phyloP scores from a whole-genome alignment of 495 filamentous ascomycete species.

The Aspergillus saccharolyticus region DNA sequence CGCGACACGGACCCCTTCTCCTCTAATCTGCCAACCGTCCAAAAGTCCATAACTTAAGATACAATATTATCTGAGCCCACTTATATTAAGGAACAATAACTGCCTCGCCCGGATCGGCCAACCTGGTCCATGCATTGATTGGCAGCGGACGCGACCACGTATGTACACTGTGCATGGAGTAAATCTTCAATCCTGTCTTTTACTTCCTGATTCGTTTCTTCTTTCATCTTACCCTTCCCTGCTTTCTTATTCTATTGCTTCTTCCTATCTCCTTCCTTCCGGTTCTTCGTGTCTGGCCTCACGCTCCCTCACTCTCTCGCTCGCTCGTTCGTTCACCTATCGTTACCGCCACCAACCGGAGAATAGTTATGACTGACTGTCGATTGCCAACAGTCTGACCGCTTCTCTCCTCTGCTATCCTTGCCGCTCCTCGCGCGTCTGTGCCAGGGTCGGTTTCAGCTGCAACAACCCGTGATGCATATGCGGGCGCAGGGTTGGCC shows the following conservation, averaged over 20 bases:
- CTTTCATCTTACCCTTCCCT: no score
- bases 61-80: background rate
- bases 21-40: background rate
- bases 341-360: background rate
- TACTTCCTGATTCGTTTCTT: no score
- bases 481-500: constrained; percentile 18
- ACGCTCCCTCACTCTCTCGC: no score
- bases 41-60: no score
- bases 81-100: background rate
- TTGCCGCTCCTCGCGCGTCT: background rate
- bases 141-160: constrained; percentile 22
- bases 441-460: constrained; percentile 18
- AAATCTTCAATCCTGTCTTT: no score
- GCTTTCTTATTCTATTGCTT: no score
- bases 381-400: background rate
- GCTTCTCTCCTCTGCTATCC: background rate
- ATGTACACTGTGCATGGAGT: no score
- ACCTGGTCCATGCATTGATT: constrained; percentile 16
- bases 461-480: constrained; percentile 28
- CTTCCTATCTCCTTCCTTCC: background rate
- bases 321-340: no score
- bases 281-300: background rate
- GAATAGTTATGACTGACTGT: background rate
- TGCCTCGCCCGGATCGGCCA: background rate
- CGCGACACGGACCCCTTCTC: constrained; percentile 2